Evolutionary conservation across 331 rosid species (phyloP), one percentile per base, ranked within the genome.

Genomic region (Acacia concinna): DNA sequence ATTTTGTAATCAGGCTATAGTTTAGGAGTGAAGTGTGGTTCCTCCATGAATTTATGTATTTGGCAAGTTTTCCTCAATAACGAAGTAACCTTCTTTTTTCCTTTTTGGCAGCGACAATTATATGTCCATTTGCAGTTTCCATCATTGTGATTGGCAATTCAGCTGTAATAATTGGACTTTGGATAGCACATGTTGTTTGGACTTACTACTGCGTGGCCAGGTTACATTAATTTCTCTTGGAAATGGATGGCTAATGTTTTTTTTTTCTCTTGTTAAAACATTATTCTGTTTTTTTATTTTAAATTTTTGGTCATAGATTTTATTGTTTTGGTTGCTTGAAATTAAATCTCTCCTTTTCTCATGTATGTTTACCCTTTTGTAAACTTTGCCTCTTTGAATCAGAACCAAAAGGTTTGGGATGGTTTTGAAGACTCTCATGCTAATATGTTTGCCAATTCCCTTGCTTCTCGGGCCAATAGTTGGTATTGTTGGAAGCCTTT

Each of bases 321-420:
- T 63, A 31, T 7, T 34, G 70, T 64, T 18, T 64, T 32, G 38
- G 34, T 51, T 21, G 2, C 28, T 17, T 21, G 23, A 13, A 68
- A 12, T 13, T 28, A 12, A 60, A 28, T 2, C 37, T 62, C 38
- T 3, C 43, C 64, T 25, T 75, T 28, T 21, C 14, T 56, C 28
- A 30, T 21, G 30, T 28, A 52, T 80, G 6, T 51, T 80, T 20
- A 62, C 43, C 76, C 20, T 54, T 28, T 67, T 62, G 62, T 20
- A 17, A 18, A 51, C 43, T 67, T 71, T 77, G 34, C 49, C 49
- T 69, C 27, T 85, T 85, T 32, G 73, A 56, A 79, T 71, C 84
- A 93, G 97, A 78, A 91, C 91, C 87, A 89, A 84, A 81, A 89
- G 86, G 90, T 85, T 93, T 15, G 93, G 97, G 32, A 71, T 79